Percentiles rank a stretch among this genome's conserved stretches.
Evolutionary conservation across 345 rosid species (phyloP).

Genomic region (Zanthoxylum bungeanum): DNA sequence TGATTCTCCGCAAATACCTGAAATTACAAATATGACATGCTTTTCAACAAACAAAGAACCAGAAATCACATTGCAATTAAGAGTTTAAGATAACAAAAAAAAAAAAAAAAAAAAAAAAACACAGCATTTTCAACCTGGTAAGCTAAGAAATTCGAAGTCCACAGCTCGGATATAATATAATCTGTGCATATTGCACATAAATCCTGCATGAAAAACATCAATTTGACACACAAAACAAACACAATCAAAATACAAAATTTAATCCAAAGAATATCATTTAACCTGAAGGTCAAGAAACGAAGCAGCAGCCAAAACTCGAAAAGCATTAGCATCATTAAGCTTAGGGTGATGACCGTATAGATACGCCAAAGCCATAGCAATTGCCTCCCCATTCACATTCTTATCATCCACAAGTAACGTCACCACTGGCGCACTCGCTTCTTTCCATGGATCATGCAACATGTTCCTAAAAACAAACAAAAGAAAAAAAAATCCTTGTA

Average conservation of each 20-base stretch:
- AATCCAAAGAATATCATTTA: neutral
- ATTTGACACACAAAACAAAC: constrained; percentile 1
- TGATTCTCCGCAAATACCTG: constrained; percentile 97
- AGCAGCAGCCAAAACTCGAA: constrained; percentile 93
- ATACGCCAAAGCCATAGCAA: constrained; percentile 81
- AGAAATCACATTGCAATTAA: neutral
- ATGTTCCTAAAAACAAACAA: constrained; percentile 50
- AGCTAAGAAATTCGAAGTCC: constrained; percentile 87
- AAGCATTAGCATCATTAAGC: constrained; percentile 83
- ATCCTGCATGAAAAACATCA: constrained; percentile 50
- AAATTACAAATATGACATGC: constrained; percentile 18
- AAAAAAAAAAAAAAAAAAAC: no score
- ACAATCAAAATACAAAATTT: neutral
- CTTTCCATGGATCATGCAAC: constrained; percentile 98
- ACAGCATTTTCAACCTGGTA: constrained; percentile 73
- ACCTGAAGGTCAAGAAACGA: constrained; percentile 99
- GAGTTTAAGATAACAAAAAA: neutral
- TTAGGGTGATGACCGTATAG: constrained; percentile 86
- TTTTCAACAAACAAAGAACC: constrained; percentile 4
- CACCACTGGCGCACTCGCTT: constrained; percentile 74
- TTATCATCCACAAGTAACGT: constrained; percentile 82
- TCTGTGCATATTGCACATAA: constrained; percentile 95
- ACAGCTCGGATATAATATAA: constrained; percentile 82
- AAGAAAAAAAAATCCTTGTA: neutral
- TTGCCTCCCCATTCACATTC: constrained; percentile 84